These are phyloP conservation scores for Xylariaceae sp. DNA, from an alignment of 2,329 filamentous ascomycete genomes.

Conservation along the genomic window DNA sequence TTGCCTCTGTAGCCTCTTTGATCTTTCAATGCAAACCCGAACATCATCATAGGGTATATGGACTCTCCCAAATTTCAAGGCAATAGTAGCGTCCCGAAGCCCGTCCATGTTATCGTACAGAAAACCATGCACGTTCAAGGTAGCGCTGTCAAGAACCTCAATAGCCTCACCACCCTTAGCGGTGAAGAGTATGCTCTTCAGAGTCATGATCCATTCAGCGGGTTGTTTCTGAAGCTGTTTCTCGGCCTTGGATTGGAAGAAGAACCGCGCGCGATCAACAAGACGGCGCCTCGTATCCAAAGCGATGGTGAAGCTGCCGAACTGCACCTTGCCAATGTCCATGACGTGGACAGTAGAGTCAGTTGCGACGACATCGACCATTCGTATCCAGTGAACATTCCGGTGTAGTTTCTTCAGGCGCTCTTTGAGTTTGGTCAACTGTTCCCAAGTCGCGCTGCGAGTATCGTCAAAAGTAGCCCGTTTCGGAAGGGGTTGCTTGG, in stretches of 20 bases:
- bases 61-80: conserved; percentile 84
- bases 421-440: conserved; percentile 74
- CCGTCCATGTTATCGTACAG: conserved; percentile 82
- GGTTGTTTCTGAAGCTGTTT: conserved; percentile 60
- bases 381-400: conserved; percentile 79
- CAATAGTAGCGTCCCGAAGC: conserved; percentile 82
- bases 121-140: conserved; percentile 86
- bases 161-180: conserved; percentile 78
- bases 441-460: conserved; percentile 74
- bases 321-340: conserved; percentile 77
- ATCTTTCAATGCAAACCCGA: conserved; percentile 55
- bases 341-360: conserved; percentile 73
- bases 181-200: conserved; percentile 84
- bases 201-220: conserved; percentile 88
- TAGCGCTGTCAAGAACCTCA: conserved; percentile 82
- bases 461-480: conserved; percentile 33
- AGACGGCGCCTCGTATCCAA: conserved; percentile 90
- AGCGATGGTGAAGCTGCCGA: conserved; percentile 78
- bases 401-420: conserved; percentile 80
- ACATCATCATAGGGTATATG: conserved; percentile 90
- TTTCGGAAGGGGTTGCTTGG: conserved; percentile 31
- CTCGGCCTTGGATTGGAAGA: conserved; percentile 69
- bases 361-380: conserved; percentile 83
- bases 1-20: conserved; percentile 44
- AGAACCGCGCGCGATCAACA: conserved; percentile 84